phyloP scores from a whole-genome alignment of 1,284 basidiomycete species.

The Pascua guehoae region DNA sequence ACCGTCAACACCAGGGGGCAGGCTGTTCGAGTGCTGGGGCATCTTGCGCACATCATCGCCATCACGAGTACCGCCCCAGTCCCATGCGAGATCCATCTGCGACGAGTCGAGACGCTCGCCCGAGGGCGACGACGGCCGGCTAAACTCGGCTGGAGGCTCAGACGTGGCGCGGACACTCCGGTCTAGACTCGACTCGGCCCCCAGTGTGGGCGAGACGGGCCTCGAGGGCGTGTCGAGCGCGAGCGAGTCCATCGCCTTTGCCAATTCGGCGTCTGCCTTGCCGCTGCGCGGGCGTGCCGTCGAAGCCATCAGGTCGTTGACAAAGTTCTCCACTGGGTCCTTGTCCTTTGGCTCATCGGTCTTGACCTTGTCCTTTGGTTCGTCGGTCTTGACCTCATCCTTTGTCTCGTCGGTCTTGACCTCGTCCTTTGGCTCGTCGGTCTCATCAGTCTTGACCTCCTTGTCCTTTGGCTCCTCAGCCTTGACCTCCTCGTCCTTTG shows the following conservation, averaged over 20 bases:
- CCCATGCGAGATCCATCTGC: slow-evolving; percentile 46
- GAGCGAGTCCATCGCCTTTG: slow-evolving; percentile 10
- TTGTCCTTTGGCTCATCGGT: slow-evolving; percentile 4
- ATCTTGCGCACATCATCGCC: slow-evolving; percentile 3
- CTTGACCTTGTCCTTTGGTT: background rate
- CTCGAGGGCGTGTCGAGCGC: slow-evolving; percentile 9
- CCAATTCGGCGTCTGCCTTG: background rate
- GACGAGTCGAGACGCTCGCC: background rate
- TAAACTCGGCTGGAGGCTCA: slow-evolving; percentile 14
- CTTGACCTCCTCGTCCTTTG: slow-evolving; percentile 11
- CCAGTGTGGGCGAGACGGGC: background rate
- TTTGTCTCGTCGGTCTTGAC: no score
- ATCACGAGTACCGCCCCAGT: slow-evolving; percentile 36
- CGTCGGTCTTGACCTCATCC: no score
- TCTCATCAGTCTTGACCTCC: no score
- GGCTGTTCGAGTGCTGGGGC: slow-evolving; percentile 9
- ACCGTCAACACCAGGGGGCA: slow-evolving; percentile 3
- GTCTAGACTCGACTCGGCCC: no score
- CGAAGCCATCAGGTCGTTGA: slow-evolving; percentile 18
- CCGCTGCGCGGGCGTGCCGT: background rate
- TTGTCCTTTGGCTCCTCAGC: no score
- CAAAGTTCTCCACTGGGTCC: slow-evolving; percentile 10
- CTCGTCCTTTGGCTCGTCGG: no score
- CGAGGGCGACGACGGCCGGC: slow-evolving; percentile 15
- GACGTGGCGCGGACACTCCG: slow-evolving; percentile 8